Evolutionary conservation across 140 eudicot species (phyloP).

Genomic region (Flaveria floridana): DNA sequence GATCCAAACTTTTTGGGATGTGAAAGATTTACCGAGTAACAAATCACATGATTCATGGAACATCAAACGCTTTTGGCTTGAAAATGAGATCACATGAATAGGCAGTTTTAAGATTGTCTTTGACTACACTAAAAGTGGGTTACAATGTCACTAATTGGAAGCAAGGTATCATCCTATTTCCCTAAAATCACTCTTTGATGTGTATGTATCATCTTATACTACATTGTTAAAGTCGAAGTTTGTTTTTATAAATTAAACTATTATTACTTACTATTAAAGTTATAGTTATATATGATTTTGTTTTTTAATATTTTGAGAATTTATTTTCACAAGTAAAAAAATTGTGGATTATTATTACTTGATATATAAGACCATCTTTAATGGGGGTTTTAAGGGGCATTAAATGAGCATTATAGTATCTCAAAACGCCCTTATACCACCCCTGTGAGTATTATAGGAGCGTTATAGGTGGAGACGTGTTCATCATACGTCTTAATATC

Average conservation of each 20-base stretch:
- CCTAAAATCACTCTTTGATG: slow-evolving; percentile 41
- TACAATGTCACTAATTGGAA: slow-evolving; percentile 38
- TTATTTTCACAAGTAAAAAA: no score
- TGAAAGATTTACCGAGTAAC: slow-evolving; percentile 33
- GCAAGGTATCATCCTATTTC: slow-evolving; percentile 43
- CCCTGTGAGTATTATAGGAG: no score
- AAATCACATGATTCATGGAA: slow-evolving; percentile 47
- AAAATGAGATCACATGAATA: slow-evolving; percentile 40
- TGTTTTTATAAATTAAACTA: background rate
- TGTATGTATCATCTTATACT: slow-evolving; percentile 26
- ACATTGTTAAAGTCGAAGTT: background rate
- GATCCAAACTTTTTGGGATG: slow-evolving; percentile 36
- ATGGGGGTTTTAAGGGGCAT: no score
- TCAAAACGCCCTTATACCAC: no score
- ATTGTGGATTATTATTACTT: no score
- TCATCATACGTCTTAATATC: no score
- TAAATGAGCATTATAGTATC: no score
- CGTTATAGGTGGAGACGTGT: no score
- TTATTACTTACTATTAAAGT: no score
- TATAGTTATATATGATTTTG: background rate
- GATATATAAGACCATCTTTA: no score
- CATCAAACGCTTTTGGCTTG: slow-evolving; percentile 32
- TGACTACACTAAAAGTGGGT: slow-evolving; percentile 46
- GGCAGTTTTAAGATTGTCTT: slow-evolving; percentile 36
- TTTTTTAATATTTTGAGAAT: no score